Conservation (phyloP, 139 green algal species). For the Asterochloris sp. region DNA sequence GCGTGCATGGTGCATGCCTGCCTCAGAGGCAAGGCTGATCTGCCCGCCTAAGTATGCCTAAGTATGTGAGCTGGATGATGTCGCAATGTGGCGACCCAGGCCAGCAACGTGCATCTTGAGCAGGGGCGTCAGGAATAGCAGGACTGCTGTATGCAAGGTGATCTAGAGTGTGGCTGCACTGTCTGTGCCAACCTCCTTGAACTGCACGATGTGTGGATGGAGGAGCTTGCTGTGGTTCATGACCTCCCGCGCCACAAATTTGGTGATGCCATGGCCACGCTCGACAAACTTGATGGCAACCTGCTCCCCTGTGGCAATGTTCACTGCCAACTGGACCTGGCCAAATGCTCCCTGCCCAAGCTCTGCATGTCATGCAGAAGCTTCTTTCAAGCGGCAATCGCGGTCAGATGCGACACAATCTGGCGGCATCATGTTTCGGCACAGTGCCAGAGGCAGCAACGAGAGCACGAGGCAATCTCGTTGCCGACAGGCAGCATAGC, state of each 20-base stretch:
- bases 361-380: neutral
- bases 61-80: too few relatives aligned
- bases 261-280: constrained; percentile 51
- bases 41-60: too few relatives aligned
- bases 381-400: too few relatives aligned
- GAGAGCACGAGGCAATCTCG: too few relatives aligned
- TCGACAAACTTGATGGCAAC: constrained; percentile 78
- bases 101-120: neutral
- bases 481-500: too few relatives aligned
- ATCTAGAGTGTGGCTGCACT: neutral
- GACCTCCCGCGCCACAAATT: constrained; percentile 22
- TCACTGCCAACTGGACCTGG: constrained; percentile 42
- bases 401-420: too few relatives aligned
- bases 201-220: neutral
- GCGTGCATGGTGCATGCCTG: too few relatives aligned
- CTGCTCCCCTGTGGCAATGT: constrained; percentile 28
- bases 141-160: neutral
- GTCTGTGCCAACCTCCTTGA: neutral
- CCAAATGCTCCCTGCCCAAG: constrained; percentile 36
- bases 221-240: constrained; percentile 23
- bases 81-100: constrained; percentile 2
- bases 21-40: too few relatives aligned
- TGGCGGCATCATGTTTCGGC: too few relatives aligned
- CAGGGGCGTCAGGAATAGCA: neutral
- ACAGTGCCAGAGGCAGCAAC: too few relatives aligned